A percentile compares a stretch with the other conserved stretches of the same genome.
Conservation (phyloP, 2,329 filamentous ascomycete genomes). For the Thyridium curvatum region DNA sequence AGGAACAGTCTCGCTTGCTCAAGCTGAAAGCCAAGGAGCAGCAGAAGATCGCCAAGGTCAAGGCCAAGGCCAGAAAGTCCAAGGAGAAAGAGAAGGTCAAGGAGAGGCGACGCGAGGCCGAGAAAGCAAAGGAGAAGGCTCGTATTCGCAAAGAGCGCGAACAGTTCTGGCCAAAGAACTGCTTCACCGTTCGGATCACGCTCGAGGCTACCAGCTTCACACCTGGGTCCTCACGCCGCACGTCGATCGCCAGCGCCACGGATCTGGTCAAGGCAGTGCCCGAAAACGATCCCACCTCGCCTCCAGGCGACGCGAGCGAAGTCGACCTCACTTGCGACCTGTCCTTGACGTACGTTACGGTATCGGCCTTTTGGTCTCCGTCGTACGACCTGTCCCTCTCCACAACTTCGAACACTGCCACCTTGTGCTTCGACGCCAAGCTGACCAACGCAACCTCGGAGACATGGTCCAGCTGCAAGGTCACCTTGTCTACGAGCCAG, state of each 20-base stretch:
- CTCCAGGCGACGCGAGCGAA: constrained; percentile 12
- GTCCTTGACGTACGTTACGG: constrained; percentile 53
- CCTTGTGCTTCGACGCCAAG: constrained; percentile 55
- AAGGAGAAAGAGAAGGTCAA: constrained; percentile 24
- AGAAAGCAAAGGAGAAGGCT: constrained; percentile 32
- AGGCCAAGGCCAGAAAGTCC: constrained; percentile 25
- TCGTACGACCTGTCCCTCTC: constrained; percentile 58
- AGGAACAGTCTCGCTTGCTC: constrained; percentile 23
- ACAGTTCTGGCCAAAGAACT: constrained; percentile 42
- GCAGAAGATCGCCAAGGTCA: constrained; percentile 19
- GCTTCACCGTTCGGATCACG: constrained; percentile 43
- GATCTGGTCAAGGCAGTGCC: constrained; percentile 44
- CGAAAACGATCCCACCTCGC: constrained; percentile 40
- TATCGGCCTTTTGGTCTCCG: constrained; percentile 51
- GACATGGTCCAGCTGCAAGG: constrained; percentile 53
- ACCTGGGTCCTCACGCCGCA: constrained; percentile 39
- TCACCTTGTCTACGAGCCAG: constrained; percentile 58
- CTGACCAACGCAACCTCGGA: constrained; percentile 58
- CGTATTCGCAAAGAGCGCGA: constrained; percentile 36
- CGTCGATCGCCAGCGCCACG: constrained; percentile 43
- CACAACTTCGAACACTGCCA: constrained; percentile 44
- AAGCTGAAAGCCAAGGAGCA: constrained; percentile 13
- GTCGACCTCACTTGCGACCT: constrained; percentile 32
- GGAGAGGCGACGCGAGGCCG: constrained; percentile 24
- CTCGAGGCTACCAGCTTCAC: constrained; percentile 38